Evolutionary conservation across 148 eudicot species (phyloP), one percentile per base, ranked within the genome.

Genomic region (Vaccinium vitisidaea): DNA sequence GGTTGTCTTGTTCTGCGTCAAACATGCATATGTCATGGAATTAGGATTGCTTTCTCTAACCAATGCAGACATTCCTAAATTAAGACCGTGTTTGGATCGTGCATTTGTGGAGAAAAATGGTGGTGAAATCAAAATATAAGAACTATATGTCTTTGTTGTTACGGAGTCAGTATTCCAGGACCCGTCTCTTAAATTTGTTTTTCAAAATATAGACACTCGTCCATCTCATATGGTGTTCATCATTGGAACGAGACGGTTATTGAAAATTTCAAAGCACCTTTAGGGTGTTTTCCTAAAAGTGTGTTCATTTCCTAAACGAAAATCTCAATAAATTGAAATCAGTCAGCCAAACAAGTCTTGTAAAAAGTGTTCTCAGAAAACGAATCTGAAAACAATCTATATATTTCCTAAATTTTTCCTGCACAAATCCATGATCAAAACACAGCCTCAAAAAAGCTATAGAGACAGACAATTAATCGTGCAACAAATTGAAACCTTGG

Each of bases 1-100:
- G 48, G 88, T 36, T 59, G 94, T 91, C 6, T 88, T 46, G 32
- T 92, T 85, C 98, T 96, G 98, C 83, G 79, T 48, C 23, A 50
- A 12, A 58, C 19, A 69, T 27, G 74, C 74, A 30, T 27, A 69
- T 27, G 74, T 15, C 39, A 69, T 4, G 18, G 39, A 69, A 39
- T 27, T 5, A 27, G 13, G 74, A 69, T 69, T 69, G 30, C 43
- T 69, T 27, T 55, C 15, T 27, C 16, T 30, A 4, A 69, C 11
- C 39, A 27, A 3, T 30, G 39, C 43, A 27, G 43, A 69, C 36
- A 69, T 12, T 30, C 43, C 15, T 12, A 25, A 69, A 69, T 12
- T 27, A 27, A 69, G 74, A 27, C 70, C 18, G 10, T 25, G 74
- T 27, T 30, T 69, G 74, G 39, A 69, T 69, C 18, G 8, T 9